phyloP scores from a whole-genome alignment of 2,329 filamentous ascomycete species.

The Oidium heveae region DNA sequence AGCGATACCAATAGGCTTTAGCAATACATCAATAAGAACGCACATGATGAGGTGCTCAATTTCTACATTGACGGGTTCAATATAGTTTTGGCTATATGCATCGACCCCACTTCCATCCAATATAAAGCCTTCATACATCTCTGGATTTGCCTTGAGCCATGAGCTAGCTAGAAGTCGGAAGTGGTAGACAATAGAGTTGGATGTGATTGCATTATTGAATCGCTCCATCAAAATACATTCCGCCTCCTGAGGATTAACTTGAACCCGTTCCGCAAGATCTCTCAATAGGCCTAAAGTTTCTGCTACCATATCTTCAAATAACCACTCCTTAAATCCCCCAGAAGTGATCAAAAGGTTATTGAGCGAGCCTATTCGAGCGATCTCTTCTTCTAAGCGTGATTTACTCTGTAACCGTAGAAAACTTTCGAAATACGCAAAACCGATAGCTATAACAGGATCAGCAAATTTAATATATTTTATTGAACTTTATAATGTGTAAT shows the following conservation, averaged over 20 bases:
- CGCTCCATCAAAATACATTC: conserved; percentile 29
- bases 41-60: conserved; percentile 78
- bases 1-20: conserved; percentile 53
- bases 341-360: conserved; percentile 43
- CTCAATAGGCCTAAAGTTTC: conserved; percentile 44
- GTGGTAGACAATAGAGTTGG: conserved; percentile 66
- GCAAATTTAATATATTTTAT: too few species aligned
- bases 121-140: conserved; percentile 49
- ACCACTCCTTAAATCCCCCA: conserved; percentile 42
- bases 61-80: conserved; percentile 56
- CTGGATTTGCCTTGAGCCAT: conserved; percentile 53
- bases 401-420: conserved; percentile 43
- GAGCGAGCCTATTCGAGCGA: conserved; percentile 44
- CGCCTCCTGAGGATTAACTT: conserved; percentile 18
- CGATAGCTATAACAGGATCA: conserved; percentile 37
- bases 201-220: conserved; percentile 48
- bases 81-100: conserved; percentile 40
- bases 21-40: conserved; percentile 50
- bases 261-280: conserved; percentile 32
- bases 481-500: too few species aligned
- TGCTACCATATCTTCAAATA: conserved; percentile 67
- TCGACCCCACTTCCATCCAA: conserved; percentile 29
- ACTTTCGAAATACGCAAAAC: conserved; percentile 79
- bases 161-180: conserved; percentile 58
- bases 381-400: conserved; percentile 41